Evolutionary conservation across 306 rosid genomes (phyloP).

Genomic region (Prunus davidiana): DNA sequence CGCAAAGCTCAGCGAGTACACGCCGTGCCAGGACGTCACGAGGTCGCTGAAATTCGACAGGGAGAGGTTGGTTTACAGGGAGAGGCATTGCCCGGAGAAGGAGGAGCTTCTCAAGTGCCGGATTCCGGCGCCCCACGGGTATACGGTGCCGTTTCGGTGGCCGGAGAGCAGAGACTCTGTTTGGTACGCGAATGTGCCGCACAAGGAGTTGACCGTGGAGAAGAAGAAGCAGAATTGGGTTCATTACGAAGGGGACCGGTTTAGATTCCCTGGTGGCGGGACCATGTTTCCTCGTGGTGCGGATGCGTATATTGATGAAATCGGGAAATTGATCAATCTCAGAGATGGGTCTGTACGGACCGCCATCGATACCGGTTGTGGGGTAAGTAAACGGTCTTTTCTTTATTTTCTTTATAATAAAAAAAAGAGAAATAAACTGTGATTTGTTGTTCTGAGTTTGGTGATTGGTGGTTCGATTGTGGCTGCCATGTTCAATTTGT

Average conservation of each 20-base stretch:
- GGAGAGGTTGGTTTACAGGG: conserved; percentile 43
- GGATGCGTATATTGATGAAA: conserved; percentile 66
- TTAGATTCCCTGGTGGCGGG: conserved; percentile 93
- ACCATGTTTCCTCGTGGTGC: conserved; percentile 97
- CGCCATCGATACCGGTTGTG: conserved; percentile 97
- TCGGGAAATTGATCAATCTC: conserved; percentile 66
- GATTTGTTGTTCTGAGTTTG: background rate
- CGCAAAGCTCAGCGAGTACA: conserved; percentile 48
- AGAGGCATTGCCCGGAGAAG: conserved; percentile 74
- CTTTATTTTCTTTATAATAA: background rate
- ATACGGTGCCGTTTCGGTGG: conserved; percentile 64
- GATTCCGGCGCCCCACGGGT: conserved; percentile 68
- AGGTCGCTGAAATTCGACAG: conserved; percentile 63
- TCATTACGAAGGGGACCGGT: conserved; percentile 49
- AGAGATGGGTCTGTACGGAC: conserved; percentile 74
- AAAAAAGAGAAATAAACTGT: too few relatives aligned
- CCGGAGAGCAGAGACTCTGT: conserved; percentile 72
- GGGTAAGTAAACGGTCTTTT: conserved; percentile 49
- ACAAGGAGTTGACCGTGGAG: conserved; percentile 75
- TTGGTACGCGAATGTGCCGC: conserved; percentile 94
- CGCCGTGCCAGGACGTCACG: conserved; percentile 75
- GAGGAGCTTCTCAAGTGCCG: conserved; percentile 51
- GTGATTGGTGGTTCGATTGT: background rate
- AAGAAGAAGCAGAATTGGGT: conserved; percentile 91
- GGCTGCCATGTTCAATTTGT: background rate